phyloP scores from a whole-genome alignment of 1,139 yeast genomes.

The Insectozyma bohioensis region DNA sequence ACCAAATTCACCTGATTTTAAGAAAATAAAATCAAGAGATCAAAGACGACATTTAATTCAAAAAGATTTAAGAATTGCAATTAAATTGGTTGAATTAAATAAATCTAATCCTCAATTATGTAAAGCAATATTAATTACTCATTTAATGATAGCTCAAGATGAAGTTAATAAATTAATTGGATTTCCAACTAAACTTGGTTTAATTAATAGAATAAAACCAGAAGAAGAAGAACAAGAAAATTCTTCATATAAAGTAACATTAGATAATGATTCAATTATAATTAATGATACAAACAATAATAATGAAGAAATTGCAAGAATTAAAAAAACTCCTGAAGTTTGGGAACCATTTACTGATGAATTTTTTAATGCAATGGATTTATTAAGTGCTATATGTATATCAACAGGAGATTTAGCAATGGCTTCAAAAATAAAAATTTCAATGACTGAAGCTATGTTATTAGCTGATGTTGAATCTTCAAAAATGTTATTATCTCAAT shows the following conservation, averaged over 20 bases:
- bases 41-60: constrained; percentile 62
- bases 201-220: constrained; percentile 8
- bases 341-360: constrained; percentile 79
- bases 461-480: constrained; percentile 68
- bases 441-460: constrained; percentile 73
- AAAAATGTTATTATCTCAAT: constrained; percentile 63
- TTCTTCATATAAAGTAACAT: constrained; percentile 16
- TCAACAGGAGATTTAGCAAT: constrained; percentile 64
- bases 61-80: constrained; percentile 67
- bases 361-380: constrained; percentile 69
- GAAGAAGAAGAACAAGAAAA: constrained; percentile 3
- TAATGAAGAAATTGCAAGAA: constrained; percentile 19
- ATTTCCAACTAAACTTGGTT: constrained; percentile 7
- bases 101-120: constrained; percentile 49
- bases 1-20: constrained; percentile 15
- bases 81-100: constrained; percentile 64
- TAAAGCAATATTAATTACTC: constrained; percentile 62
- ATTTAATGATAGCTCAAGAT: constrained; percentile 64
- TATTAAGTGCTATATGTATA: constrained; percentile 65
- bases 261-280: constrained; percentile 19
- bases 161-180: constrained; percentile 21
- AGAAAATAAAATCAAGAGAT: constrained; percentile 22
- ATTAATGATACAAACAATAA: constrained; percentile 15
- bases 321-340: constrained; percentile 42
- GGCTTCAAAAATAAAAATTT: constrained; percentile 63